Conservation (phyloP, 106 monocot species). For the Apostasia ramifera region DNA sequence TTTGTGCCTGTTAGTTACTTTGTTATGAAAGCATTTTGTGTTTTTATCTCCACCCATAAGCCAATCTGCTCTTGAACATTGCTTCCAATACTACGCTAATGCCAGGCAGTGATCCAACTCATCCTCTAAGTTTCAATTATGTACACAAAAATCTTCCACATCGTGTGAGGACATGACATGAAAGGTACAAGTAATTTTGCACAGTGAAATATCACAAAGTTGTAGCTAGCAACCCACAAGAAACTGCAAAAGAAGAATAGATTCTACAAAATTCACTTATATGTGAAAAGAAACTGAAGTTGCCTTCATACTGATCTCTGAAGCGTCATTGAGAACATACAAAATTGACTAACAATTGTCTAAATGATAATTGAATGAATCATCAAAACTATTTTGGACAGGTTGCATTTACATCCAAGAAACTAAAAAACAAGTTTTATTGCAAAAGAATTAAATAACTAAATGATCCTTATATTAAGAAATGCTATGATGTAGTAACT, state of each 20-base stretch:
- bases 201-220: background rate
- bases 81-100: too few relatives aligned
- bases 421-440: background rate
- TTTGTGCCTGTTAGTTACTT: too few relatives aligned
- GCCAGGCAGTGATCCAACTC: too few relatives aligned
- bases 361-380: background rate
- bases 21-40: too few relatives aligned
- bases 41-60: too few relatives aligned
- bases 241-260: background rate
- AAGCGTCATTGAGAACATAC: too few relatives aligned
- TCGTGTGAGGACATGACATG: too few relatives aligned
- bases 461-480: background rate
- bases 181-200: background rate
- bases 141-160: too few relatives aligned
- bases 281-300: background rate
- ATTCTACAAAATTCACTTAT: background rate
- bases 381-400: background rate
- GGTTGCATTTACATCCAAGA: background rate
- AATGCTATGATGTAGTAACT: too few relatives aligned
- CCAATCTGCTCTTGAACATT: too few relatives aligned
- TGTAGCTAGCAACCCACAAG: background rate
- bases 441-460: background rate
- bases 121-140: too few relatives aligned
- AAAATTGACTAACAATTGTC: too few relatives aligned
- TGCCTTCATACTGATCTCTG: background rate